These are phyloP conservation scores for Fusarium tanahbumbuense DNA, from an alignment of 2,329 filamentous ascomycete species.

Conservation along the genomic window DNA sequence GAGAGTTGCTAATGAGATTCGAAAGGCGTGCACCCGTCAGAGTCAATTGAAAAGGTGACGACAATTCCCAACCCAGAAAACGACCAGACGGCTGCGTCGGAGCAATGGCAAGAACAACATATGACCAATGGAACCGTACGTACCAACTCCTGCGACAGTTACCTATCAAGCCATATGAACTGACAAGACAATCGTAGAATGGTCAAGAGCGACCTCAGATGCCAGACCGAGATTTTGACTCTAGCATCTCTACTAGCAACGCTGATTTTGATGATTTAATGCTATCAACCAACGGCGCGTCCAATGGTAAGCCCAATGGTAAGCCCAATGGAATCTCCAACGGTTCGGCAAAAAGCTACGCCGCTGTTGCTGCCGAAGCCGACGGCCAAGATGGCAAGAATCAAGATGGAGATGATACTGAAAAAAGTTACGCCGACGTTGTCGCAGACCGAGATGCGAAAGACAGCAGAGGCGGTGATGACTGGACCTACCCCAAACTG, in stretches of 20 bases:
- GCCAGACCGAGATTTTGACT: slow-evolving; percentile 27
- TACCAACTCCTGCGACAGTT: neutral
- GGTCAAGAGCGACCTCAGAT: slow-evolving; percentile 13
- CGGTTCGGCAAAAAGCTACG: slow-evolving; percentile 17
- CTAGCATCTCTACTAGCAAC: slow-evolving; percentile 35
- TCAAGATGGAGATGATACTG: neutral
- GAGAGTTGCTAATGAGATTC: slow-evolving; percentile 18
- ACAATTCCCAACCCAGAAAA: slow-evolving; percentile 35
- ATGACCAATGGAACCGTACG: slow-evolving; percentile 20
- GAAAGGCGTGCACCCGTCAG: slow-evolving; percentile 11
- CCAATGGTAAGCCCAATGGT: slow-evolving; percentile 16
- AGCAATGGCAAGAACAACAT: slow-evolving; percentile 14
- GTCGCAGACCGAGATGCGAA: slow-evolving; percentile 25
- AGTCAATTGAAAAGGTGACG: slow-evolving; percentile 41
- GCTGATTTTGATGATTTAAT: slow-evolving; percentile 33
- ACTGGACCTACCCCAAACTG: slow-evolving; percentile 47
- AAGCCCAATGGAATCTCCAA: neutral
- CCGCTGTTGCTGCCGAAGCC: slow-evolving; percentile 19
- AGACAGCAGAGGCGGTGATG: slow-evolving; percentile 16
- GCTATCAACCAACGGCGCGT: slow-evolving; percentile 27
- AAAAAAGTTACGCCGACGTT: slow-evolving; percentile 42
- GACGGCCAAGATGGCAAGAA: slow-evolving; percentile 11
- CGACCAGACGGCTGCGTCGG: slow-evolving; percentile 24
- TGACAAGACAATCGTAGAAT: slow-evolving; percentile 12
- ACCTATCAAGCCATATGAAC: neutral